Conservation (phyloP, 1,284 basidiomycete genomes). For the Mycena sp. region DNA sequence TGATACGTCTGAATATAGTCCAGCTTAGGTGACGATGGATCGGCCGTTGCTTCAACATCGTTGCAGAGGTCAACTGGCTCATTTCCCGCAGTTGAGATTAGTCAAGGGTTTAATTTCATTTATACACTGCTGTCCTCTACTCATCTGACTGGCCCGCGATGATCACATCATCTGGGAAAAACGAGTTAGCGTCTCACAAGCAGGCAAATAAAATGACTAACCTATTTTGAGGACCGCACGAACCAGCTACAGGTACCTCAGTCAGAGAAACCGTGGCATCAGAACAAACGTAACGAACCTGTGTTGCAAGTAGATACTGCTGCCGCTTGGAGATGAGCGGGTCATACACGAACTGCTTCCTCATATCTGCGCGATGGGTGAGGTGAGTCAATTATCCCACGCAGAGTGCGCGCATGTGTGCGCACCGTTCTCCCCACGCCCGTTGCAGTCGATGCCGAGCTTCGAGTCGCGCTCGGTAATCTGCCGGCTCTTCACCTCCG, state of each 20-base stretch:
- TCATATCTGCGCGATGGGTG: constrained; percentile 91
- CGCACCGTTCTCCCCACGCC: constrained; percentile 86
- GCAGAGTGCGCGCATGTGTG: constrained; percentile 17
- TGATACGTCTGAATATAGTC: too few relatives aligned
- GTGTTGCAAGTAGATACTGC: constrained; percentile 97
- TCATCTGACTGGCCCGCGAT: constrained; percentile 68
- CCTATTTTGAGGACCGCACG: constrained; percentile 81
- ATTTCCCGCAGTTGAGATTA: background rate
- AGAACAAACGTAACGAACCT: constrained; percentile 60
- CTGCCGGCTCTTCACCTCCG: constrained; percentile 94
- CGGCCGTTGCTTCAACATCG: too few relatives aligned
- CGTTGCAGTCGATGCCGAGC: constrained; percentile 95
- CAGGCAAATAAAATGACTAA: constrained; percentile 41
- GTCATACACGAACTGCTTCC: constrained; percentile 96
- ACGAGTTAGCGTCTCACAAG: constrained; percentile 21
- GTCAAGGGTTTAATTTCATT: constrained; percentile 28
- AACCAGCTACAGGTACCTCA: constrained; percentile 56
- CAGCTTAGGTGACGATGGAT: too few relatives aligned
- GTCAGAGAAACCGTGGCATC: constrained; percentile 11
- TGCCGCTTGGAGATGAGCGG: constrained; percentile 97
- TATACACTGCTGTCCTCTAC: constrained; percentile 41
- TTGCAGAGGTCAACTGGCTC: background rate
- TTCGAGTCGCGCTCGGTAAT: constrained; percentile 87
- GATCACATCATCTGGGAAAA: constrained; percentile 71
- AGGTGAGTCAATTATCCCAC: constrained; percentile 2